A percentile compares a stretch with the other conserved stretches of the same genome.
Conservation (phyloP, 805 yeast genomes). For the Lachancea mirantina region DNA sequence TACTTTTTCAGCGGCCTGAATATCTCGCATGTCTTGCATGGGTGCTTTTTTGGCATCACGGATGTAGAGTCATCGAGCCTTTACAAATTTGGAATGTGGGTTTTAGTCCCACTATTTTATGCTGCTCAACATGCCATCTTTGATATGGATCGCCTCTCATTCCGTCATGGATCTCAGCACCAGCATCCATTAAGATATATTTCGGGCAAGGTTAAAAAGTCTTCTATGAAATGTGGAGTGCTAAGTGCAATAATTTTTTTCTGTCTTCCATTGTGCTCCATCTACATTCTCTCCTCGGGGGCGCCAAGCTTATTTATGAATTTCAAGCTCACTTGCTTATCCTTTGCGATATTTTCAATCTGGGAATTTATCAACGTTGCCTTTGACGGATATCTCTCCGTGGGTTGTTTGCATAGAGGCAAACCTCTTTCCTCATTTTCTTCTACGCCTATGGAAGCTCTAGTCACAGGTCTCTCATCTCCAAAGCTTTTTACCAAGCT, state of each 20-base stretch:
- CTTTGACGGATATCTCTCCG: constrained; percentile 57
- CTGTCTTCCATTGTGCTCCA: constrained; percentile 31
- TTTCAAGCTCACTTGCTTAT: constrained; percentile 30
- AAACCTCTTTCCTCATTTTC: constrained; percentile 49
- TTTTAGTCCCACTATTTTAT: constrained; percentile 39
- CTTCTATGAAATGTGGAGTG: constrained; percentile 32
- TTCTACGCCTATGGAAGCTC: constrained; percentile 54
- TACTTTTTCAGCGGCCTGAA: constrained; percentile 18
- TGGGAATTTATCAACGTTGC: constrained; percentile 55
- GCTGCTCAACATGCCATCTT: constrained; percentile 43
- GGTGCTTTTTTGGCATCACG: constrained; percentile 10
- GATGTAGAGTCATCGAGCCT: constrained; percentile 12
- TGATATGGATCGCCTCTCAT: constrained; percentile 48
- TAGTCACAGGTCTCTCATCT: constrained; percentile 57
- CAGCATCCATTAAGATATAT: constrained; percentile 34
- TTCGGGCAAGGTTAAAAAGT: constrained; percentile 19
- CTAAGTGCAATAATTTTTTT: constrained; percentile 29
- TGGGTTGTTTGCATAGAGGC: constrained; percentile 66
- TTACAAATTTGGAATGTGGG: constrained; percentile 27
- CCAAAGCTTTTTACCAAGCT: constrained; percentile 42
- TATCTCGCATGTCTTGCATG: constrained; percentile 19
- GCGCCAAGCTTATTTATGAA: constrained; percentile 26
- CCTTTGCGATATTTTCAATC: constrained; percentile 31
- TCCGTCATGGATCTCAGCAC: constrained; percentile 35
- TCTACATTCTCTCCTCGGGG: constrained; percentile 32